These are phyloP conservation scores for Hypoxylon subgilvum DNA, from an alignment of 495 filamentous ascomycete species.

Conservation along the genomic window DNA sequence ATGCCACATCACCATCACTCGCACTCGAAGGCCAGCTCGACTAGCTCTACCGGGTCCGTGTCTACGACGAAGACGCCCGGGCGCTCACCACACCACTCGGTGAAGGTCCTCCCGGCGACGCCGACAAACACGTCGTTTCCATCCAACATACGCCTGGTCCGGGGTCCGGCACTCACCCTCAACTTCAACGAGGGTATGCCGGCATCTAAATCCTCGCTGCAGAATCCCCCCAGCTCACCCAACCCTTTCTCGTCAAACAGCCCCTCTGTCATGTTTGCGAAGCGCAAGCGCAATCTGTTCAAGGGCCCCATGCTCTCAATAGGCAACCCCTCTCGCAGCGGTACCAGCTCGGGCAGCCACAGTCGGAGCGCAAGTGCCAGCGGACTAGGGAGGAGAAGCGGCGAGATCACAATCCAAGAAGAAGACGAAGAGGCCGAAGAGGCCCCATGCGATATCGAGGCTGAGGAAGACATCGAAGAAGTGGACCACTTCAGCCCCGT, in stretches of 20 bases:
- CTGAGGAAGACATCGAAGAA: slow-evolving; percentile 63
- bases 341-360: slow-evolving; percentile 48
- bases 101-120: slow-evolving; percentile 93
- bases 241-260: slow-evolving; percentile 54
- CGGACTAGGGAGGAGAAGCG: slow-evolving; percentile 59
- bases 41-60: slow-evolving; percentile 79
- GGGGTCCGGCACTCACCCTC: slow-evolving; percentile 57
- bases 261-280: slow-evolving; percentile 82
- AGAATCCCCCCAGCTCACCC: slow-evolving; percentile 49
- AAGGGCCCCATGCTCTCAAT: slow-evolving; percentile 77
- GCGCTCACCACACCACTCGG: slow-evolving; percentile 82
- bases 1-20: slow-evolving; percentile 92
- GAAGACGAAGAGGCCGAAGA: slow-evolving; percentile 73
- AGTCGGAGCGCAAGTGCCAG: slow-evolving; percentile 61
- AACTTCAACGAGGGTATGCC: slow-evolving; percentile 61
- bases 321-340: slow-evolving; percentile 46
- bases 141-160: slow-evolving; percentile 82
- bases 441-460: slow-evolving; percentile 36
- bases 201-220: slow-evolving; percentile 40
- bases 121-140: slow-evolving; percentile 82
- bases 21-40: slow-evolving; percentile 93
- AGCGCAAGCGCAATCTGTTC: slow-evolving; percentile 85
- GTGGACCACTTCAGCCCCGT: slow-evolving; percentile 70
- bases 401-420: slow-evolving; percentile 81
- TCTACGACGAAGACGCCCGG: slow-evolving; percentile 70